phyloP scores from a whole-genome alignment of 352 stramenopile species.

The Globisporangium viniferum region DNA sequence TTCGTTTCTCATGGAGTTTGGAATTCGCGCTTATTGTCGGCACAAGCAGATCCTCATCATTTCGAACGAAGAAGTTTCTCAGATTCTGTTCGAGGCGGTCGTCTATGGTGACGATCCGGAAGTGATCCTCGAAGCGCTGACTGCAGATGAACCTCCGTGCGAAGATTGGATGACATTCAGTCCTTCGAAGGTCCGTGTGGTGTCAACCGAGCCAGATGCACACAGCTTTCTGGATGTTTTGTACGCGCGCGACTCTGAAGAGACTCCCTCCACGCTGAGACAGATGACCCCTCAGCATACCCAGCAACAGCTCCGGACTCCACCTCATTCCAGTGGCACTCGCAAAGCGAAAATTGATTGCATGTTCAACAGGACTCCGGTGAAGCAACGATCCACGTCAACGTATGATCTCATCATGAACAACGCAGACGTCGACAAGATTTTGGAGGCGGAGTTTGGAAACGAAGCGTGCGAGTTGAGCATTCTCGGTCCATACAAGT shows the following conservation, averaged over 20 bases:
- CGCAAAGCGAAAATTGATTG: slow-evolving; percentile 21
- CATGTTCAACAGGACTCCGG: slow-evolving; percentile 20
- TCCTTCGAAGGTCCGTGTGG: slow-evolving; percentile 8
- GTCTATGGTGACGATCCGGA: slow-evolving; percentile 39
- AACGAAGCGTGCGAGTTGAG: slow-evolving; percentile 21
- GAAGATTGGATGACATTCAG: slow-evolving; percentile 47
- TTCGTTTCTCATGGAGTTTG: slow-evolving; percentile 33
- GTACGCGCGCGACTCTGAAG: slow-evolving; percentile 14
- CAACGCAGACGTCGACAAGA: slow-evolving; percentile 26
- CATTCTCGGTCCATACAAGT: slow-evolving; percentile 29
- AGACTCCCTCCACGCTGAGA: background rate
- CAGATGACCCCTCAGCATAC: background rate
- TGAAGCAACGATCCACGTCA: slow-evolving; percentile 8
- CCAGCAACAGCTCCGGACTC: background rate
- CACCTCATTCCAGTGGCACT: slow-evolving; percentile 7
- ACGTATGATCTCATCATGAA: slow-evolving; percentile 29
- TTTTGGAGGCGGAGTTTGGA: slow-evolving; percentile 28
- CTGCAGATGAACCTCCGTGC: slow-evolving; percentile 28
- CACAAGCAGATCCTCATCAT: slow-evolving; percentile 31
- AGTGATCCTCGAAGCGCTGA: slow-evolving; percentile 38
- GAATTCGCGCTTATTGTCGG: slow-evolving; percentile 37
- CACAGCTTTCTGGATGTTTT: slow-evolving; percentile 20
- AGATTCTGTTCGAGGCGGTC: slow-evolving; percentile 31
- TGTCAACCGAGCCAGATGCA: background rate
- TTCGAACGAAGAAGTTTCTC: slow-evolving; percentile 29